A percentile compares a stretch with the other conserved stretches of the same genome.
Evolutionary conservation across 257 asterid genomes (phyloP).

Genomic region (Solanum microdontum): DNA sequence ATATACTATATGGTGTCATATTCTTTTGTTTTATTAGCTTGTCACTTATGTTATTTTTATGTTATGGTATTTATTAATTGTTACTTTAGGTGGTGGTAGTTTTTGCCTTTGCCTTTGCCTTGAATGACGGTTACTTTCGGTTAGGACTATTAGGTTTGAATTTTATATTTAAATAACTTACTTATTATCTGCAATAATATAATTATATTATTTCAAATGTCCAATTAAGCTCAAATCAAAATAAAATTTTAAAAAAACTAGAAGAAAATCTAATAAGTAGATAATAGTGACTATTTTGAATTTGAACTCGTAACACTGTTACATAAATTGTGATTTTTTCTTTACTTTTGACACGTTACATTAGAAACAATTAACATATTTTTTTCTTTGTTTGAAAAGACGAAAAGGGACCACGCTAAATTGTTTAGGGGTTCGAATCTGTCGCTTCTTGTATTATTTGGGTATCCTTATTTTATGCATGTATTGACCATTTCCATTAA

Average conservation of each 20-base stretch:
- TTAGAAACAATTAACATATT: neutral
- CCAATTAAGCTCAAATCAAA: neutral
- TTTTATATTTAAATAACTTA: neutral
- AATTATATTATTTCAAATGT: neutral
- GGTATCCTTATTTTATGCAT: neutral
- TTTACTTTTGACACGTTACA: neutral
- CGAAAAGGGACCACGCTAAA: neutral
- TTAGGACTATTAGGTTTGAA: constrained; percentile 2
- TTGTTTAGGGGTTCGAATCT: neutral
- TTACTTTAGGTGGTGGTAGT: neutral
- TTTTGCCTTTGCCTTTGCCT: neutral
- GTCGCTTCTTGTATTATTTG: neutral
- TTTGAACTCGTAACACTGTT: neutral
- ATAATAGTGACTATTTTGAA: neutral
- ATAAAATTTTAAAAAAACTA: neutral
- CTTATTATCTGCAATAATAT: neutral
- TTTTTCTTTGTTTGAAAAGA: neutral
- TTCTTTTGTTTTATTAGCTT: neutral
- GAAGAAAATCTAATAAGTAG: neutral
- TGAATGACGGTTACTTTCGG: constrained; percentile 29
- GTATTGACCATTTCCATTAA: neutral
- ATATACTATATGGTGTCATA: neutral
- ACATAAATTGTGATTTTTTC: neutral
- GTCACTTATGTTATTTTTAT: neutral
- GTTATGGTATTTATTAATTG: neutral